Percentiles rank a stretch among this genome's conserved stretches.
phyloP scores from a whole-genome alignment of 2,329 filamentous ascomycete species.

The Hypomyces rosellus region DNA sequence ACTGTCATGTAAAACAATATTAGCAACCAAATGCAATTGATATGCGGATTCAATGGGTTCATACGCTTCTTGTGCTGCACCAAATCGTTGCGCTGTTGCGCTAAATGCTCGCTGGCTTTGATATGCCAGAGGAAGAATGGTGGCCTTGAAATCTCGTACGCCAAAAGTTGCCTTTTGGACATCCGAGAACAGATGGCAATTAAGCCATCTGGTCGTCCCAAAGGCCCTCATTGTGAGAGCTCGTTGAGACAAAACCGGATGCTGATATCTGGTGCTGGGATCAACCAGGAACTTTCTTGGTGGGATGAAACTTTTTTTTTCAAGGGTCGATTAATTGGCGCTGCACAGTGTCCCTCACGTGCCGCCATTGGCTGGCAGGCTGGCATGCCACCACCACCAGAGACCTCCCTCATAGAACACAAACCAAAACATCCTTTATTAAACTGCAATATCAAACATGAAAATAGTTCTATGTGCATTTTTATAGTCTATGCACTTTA shows the following conservation, averaged over 20 bases:
- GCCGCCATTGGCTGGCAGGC: conserved; percentile 3
- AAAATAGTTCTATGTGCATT: conserved; percentile 3
- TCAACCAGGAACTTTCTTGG: conserved; percentile 6
- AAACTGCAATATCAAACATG: not conserved
- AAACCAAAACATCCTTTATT: not conserved
- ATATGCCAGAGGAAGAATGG: conserved; percentile 16
- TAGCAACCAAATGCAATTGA: conserved; percentile 6
- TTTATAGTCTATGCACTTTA: conserved; percentile 6
- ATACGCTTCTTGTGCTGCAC: conserved; percentile 38
- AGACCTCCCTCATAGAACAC: not conserved
- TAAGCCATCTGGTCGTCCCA: conserved; percentile 35
- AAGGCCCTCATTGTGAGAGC: conserved; percentile 33
- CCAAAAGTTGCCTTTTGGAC: conserved; percentile 22
- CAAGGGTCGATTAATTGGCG: conserved; percentile 10
- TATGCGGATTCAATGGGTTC: conserved; percentile 13
- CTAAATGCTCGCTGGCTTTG: conserved; percentile 28
- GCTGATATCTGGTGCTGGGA: conserved; percentile 4
- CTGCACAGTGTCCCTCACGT: conserved; percentile 15
- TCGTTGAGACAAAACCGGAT: conserved; percentile 10
- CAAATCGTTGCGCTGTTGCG: conserved; percentile 23
- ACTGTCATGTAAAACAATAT: conserved; percentile 16
- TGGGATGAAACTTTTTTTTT: conserved; percentile 21
- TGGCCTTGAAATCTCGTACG: conserved; percentile 22
- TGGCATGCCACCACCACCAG: not conserved
- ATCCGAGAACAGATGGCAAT: conserved; percentile 30